Evolutionary conservation across 164 flowering plant genomes (phyloP), one percentile per base, ranked within the genome.

Genomic region (Pachysandra terminalis): DNA sequence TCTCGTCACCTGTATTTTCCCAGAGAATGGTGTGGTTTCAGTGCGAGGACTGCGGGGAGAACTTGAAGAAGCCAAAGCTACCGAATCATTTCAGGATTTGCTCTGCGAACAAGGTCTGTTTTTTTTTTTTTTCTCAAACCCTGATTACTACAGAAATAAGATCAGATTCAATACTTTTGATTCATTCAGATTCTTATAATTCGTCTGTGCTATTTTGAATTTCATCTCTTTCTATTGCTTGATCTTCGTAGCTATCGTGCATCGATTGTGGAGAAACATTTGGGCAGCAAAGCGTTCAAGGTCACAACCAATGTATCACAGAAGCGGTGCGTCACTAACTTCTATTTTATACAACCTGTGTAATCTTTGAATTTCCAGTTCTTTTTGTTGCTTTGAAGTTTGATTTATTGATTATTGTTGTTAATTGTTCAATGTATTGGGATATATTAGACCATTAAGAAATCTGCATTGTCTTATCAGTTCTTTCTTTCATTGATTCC

Each of bases 21-120:
- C n/a, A 65, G 48, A 73, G 28, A 64, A 95, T 95, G 98, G 98
- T 95, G 73, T 95, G 98, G 98, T 95, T 95, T 84, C 98, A 95
- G 73, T 95, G 97, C 70, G 98, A 95, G 71, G 94, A 85, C 62
- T 92, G 98, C 51, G 98, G 98, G 6, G 97, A 95, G 78, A 85
- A 88, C 69, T 81, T 95, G 58, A 95, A 92, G 92, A 95, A 95
- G 72, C 97, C 98, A 0, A 95, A 95, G 79, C 70, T 92, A 56
- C 80, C 81, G 0, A 77, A 73, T 67, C 98, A 95, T 73, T 95
- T 92, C 83, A 75, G 95, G 60, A 70, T 70, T 45, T 95, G 98
- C 79, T 87, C 92, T 59, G 98, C 98, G 0, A 35, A 19, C 73
- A 86, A 86, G 96, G 98, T 89, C 37, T 32, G 48, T n/a, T n/a